Evolutionary conservation across 2,329 filamentous ascomycete genomes (phyloP), one percentile per base, ranked within the genome.

Genomic region (Colletotrichum chrysophilum): DNA sequence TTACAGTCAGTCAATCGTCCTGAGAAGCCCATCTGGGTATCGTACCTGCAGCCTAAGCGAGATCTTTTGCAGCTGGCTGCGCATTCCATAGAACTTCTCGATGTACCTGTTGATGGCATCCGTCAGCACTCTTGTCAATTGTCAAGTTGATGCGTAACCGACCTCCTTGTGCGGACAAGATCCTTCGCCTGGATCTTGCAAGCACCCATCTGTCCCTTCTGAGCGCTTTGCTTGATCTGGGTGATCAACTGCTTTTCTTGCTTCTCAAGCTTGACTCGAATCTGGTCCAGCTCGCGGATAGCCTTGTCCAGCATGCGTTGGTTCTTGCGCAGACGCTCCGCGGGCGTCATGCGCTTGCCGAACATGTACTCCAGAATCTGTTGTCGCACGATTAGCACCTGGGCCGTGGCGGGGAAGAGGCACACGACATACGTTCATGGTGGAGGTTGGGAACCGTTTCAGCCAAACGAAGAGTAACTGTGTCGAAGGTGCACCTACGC

Each of bases 301-400:
- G 97, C 98, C 89, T 98, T 98, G 86, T 99, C 97, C 78, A 99
- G 93, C 79, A 97, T 96, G 81, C 97, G 93, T 87, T 98, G 97
- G 86, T 99, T 98, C 89, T 96, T 96, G 85, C 95, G 93, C 84
- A 96, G 89, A 84, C 95, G 94, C 90, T 97, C 94, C 28, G 96
- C 95, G 5, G 97, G 96, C 89, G 97, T 99, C 92, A 98, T 97
- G 86, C 97, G 97, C 91, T 98, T 98, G 79, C 97, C 97, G 83
- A 99, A 99, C 52, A 96, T 96, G 96, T 97, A 99, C 91, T 99
- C 97, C 77, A 99, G 91, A 83, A 98, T 95, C 95, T 98, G 80
- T 52, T n/a, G 32, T 18, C 61, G 56, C 70, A n/a, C 60, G 65
- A 76, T 79, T 77, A 78, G 76, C 78, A 64, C 32, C 21, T 65